Evolutionary conservation across 768 basidiomycete species (phyloP).

Genomic region (Tephrocybe sp.): DNA sequence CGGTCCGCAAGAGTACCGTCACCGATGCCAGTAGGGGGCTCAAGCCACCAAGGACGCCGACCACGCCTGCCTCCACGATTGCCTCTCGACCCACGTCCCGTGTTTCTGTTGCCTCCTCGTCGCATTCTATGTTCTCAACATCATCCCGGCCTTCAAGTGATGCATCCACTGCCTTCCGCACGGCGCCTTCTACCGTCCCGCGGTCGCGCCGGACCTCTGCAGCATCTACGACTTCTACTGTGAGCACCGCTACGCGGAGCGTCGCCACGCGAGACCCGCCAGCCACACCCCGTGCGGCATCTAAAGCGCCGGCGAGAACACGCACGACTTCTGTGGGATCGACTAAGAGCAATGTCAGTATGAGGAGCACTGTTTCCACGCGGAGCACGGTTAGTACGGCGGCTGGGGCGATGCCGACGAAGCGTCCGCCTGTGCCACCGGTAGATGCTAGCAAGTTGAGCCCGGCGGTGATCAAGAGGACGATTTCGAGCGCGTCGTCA

Average conservation of each 20-base stretch:
- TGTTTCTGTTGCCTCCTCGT: slow-evolving; percentile 9
- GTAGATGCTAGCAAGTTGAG: slow-evolving; percentile 31
- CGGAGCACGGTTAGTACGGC: slow-evolving; percentile 1
- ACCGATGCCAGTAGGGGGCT: slow-evolving; percentile 12
- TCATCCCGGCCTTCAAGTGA: slow-evolving; percentile 16
- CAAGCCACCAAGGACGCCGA: slow-evolving; percentile 5
- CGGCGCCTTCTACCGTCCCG: slow-evolving; percentile 31
- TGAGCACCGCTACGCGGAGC: slow-evolving; percentile 14
- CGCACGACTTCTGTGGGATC: slow-evolving; percentile 20
- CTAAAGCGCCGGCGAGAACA: slow-evolving; percentile 1
- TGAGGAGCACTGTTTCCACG: not conserved
- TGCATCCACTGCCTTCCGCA: slow-evolving; percentile 38
- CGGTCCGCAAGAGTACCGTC: slow-evolving; percentile 25
- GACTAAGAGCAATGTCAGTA: slow-evolving; percentile 18
- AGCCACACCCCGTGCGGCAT: not conserved
- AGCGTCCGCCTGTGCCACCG: slow-evolving; percentile 31
- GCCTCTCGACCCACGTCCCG: slow-evolving; percentile 24
- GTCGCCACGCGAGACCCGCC: slow-evolving; percentile 3
- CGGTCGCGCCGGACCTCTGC: slow-evolving; percentile 33
- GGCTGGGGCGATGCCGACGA: slow-evolving; percentile 20
- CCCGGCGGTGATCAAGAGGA: slow-evolving; percentile 23
- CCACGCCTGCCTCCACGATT: slow-evolving; percentile 10
- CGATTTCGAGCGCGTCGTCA: slow-evolving; percentile 21
- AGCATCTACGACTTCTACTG: slow-evolving; percentile 26
- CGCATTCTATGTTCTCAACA: slow-evolving; percentile 1